Conservation (phyloP, 371 early-diverging fungal genomes). For the Vairimorpha ceranae region DNA sequence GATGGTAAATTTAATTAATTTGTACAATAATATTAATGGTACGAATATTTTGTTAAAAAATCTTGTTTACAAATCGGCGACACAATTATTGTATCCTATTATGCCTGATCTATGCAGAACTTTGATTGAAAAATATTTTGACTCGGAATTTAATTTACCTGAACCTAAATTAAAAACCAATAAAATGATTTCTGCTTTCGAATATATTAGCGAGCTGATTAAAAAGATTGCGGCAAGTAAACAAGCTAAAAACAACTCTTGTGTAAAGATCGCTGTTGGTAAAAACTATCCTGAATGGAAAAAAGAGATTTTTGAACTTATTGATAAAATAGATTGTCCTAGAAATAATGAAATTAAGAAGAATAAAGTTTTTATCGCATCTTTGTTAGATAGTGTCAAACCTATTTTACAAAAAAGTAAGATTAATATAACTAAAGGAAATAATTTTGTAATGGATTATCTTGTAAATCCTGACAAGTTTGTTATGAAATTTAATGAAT, state of each 20-base stretch:
- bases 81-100: conserved; percentile 53
- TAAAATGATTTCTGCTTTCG: conserved; percentile 11
- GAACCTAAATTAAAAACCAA: background rate
- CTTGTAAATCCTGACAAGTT: conserved; percentile 32
- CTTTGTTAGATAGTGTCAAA: background rate
- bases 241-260: conserved; percentile 9
- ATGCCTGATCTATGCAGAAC: conserved; percentile 30
- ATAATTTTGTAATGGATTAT: conserved; percentile 54
- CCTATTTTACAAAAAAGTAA: conserved; percentile 17
- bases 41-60: conserved; percentile 14
- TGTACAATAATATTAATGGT: conserved; percentile 41
- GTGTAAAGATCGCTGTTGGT: conserved; percentile 37
- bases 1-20: conserved; percentile 75
- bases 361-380: conserved; percentile 3
- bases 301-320: conserved; percentile 30
- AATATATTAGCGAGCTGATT: conserved; percentile 28
- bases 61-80: conserved; percentile 21
- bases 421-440: conserved; percentile 38
- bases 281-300: conserved; percentile 49
- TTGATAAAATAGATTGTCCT: conserved; percentile 14
- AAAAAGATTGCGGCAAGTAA: conserved; percentile 17
- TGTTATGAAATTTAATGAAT: conserved; percentile 41
- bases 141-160: conserved; percentile 32
- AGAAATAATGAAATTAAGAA: background rate
- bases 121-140: conserved; percentile 42